Evolutionary conservation across 805 yeast species (phyloP).

Genomic region (Candida gorgasii): DNA sequence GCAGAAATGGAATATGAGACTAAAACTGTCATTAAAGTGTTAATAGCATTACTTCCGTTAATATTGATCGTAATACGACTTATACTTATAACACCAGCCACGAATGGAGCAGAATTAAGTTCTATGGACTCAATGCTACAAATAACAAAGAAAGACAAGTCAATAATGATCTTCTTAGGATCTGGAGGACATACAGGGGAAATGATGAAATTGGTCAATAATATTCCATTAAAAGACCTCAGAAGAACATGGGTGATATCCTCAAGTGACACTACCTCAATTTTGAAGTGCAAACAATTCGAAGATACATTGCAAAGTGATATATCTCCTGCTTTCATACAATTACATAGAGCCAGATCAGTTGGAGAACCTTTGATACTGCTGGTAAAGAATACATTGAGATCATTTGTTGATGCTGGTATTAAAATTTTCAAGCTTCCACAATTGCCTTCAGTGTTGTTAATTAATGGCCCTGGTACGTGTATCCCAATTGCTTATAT

Average conservation of each 20-base stretch:
- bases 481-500: slow-evolving; percentile 67
- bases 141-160: slow-evolving; percentile 13
- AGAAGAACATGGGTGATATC: slow-evolving; percentile 44
- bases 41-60: slow-evolving; percentile 19
- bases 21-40: slow-evolving; percentile 11
- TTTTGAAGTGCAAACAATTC: slow-evolving; percentile 37
- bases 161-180: slow-evolving; percentile 69
- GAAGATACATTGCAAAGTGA: slow-evolving; percentile 25
- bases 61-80: slow-evolving; percentile 24
- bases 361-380: slow-evolving; percentile 57
- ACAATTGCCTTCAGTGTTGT: slow-evolving; percentile 42
- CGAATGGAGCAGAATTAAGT: slow-evolving; percentile 9
- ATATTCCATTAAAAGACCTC: slow-evolving; percentile 30
- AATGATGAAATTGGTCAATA: slow-evolving; percentile 69
- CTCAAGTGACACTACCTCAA: slow-evolving; percentile 54
- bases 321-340: slow-evolving; percentile 23
- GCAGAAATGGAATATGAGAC: slow-evolving; percentile 25
- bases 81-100: slow-evolving; percentile 24
- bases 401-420: slow-evolving; percentile 34
- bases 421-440: slow-evolving; percentile 26
- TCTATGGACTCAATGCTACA: not conserved
- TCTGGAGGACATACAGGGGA: slow-evolving; percentile 98
- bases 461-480: slow-evolving; percentile 83
- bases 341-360: slow-evolving; percentile 56
- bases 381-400: slow-evolving; percentile 47